These are phyloP conservation scores for Eucalyptus urophylla DNA, from an alignment of 345 rosid genomes.

Conservation along the genomic window DNA sequence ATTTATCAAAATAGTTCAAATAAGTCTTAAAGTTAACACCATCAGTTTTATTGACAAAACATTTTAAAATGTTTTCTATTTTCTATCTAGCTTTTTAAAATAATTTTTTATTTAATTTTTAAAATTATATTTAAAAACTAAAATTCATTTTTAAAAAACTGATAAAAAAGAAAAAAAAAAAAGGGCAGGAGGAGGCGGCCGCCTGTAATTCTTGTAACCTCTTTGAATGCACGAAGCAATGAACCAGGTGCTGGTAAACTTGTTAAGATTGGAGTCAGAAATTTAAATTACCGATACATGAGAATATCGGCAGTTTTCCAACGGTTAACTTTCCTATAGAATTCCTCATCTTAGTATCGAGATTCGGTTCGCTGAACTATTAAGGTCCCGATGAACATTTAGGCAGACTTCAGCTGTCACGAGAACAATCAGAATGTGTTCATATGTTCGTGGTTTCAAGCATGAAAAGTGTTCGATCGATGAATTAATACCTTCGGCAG, in stretches of 20 bases:
- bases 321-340: background rate
- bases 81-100: too few relatives aligned
- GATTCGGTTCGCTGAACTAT: background rate
- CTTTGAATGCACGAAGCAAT: background rate
- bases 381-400: background rate
- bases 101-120: too few relatives aligned
- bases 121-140: too few relatives aligned
- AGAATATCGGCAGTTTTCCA: background rate
- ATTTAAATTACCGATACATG: background rate
- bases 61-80: too few relatives aligned
- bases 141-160: too few relatives aligned
- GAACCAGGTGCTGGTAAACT: background rate
- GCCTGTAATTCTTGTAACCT: background rate
- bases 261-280: background rate
- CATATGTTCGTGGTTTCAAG: background rate
- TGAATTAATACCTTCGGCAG: background rate
- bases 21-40: rapidly evolving
- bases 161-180: too few relatives aligned
- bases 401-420: background rate
- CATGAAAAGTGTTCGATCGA: background rate
- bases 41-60: rapidly evolving
- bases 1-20: too few relatives aligned
- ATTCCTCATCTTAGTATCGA: background rate
- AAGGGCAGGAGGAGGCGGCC: too few relatives aligned
- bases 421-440: background rate